A percentile compares a stretch with the other conserved stretches of the same genome.
Evolutionary conservation across 768 basidiomycete species (phyloP).

Genomic region (Calvatia gigantea): DNA sequence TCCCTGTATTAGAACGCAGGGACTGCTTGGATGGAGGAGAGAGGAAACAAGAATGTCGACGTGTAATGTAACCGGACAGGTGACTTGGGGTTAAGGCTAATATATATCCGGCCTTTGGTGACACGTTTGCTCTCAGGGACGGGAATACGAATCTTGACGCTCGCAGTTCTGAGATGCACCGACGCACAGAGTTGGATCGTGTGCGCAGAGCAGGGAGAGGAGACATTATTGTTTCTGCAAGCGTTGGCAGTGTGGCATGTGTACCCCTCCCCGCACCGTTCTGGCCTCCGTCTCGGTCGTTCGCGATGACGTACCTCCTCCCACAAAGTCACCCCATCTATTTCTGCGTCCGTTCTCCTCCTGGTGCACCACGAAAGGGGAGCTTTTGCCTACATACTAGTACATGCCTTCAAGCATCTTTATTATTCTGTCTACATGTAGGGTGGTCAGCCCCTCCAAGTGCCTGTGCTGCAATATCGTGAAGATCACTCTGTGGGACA

Average conservation of each 20-base stretch:
- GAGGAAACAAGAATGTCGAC: not conserved
- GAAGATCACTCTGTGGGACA: conserved; percentile 55
- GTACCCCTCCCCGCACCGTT: not conserved
- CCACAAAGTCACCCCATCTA: not conserved
- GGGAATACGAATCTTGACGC: not conserved
- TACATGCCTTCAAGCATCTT: conserved; percentile 49
- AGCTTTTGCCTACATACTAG: conserved; percentile 10
- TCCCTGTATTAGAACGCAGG: not conserved
- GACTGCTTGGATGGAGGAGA: not conserved
- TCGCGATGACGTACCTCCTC: conserved; percentile 5
- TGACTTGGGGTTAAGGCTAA: not conserved
- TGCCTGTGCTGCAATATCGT: conserved; percentile 47
- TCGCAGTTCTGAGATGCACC: not conserved
- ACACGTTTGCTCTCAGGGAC: conserved; percentile 12
- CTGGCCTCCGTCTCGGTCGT: conserved; percentile 8
- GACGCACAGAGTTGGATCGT: not conserved
- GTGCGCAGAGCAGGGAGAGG: not conserved
- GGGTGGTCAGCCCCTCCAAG: conserved; percentile 41
- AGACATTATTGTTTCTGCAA: not conserved
- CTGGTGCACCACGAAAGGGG: not conserved
- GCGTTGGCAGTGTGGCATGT: not conserved
- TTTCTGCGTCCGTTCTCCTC: conserved; percentile 2
- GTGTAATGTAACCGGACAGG: not conserved
- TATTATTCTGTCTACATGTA: conserved; percentile 36
- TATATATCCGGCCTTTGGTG: conserved; percentile 1